These are phyloP conservation scores for Leccinum obscurum DNA, from an alignment of 768 basidiomycete species.

Conservation along the genomic window DNA sequence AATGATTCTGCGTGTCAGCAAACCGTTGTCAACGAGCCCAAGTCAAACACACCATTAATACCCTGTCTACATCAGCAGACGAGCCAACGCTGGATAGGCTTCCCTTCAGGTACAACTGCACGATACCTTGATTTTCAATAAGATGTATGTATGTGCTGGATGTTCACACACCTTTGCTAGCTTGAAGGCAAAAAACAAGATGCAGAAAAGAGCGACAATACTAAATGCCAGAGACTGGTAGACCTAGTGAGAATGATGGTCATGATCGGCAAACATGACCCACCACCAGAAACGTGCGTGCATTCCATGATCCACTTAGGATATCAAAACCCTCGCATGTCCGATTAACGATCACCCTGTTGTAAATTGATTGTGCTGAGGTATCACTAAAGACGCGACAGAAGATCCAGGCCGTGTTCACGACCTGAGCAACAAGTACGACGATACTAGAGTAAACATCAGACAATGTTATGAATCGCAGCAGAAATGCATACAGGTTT, in stretches of 20 bases:
- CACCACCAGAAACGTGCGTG: conserved; percentile 32
- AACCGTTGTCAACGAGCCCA: neutral
- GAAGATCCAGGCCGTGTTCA: conserved; percentile 49
- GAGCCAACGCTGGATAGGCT: conserved; percentile 53
- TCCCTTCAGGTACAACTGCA: conserved; percentile 44
- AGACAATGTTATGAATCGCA: neutral
- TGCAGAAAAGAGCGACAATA: conserved; percentile 36
- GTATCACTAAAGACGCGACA: conserved; percentile 41
- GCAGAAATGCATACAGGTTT: conserved; percentile 38
- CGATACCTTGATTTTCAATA: neutral
- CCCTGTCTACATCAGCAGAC: conserved; percentile 40
- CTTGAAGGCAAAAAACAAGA: conserved; percentile 40
- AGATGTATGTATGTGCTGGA: neutral
- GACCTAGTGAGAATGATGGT: conserved; percentile 2
- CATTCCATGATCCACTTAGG: conserved; percentile 45
- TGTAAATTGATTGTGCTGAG: conserved; percentile 34
- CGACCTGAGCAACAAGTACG: conserved; percentile 44
- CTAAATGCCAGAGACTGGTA: conserved; percentile 42
- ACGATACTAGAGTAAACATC: conserved; percentile 25
- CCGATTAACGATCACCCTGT: conserved; percentile 35
- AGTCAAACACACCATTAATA: conserved; percentile 44
- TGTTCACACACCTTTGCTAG: conserved; percentile 40
- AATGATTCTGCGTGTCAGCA: neutral
- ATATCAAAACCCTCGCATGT: conserved; percentile 43
- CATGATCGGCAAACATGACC: conserved; percentile 15